A percentile compares a stretch with the other conserved stretches of the same genome.
These are phyloP conservation scores for Colletotrichum incanum DNA, from an alignment of 2,329 filamentous ascomycete species.

Conservation along the genomic window DNA sequence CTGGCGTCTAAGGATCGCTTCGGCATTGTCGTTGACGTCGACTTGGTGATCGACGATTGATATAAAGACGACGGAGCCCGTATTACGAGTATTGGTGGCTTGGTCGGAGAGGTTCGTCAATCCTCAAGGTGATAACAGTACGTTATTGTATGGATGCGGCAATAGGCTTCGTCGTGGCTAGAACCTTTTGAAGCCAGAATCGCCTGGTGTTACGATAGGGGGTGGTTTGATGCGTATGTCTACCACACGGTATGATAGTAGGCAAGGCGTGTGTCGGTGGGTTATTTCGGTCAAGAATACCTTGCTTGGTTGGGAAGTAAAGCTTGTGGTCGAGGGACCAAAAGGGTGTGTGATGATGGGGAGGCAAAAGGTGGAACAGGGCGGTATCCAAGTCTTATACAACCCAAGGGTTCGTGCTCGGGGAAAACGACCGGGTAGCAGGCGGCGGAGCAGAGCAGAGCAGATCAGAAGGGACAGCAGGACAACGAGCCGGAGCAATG, in stretches of 20 bases:
- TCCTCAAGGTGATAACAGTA: not conserved
- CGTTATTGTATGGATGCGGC: slow-evolving; percentile 15
- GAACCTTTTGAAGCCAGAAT: slow-evolving; percentile 34
- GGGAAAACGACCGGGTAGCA: slow-evolving; percentile 15
- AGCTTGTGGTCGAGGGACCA: slow-evolving; percentile 17
- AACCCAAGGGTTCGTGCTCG: slow-evolving; percentile 35
- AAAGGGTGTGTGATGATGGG: not conserved
- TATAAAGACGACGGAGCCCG: slow-evolving; percentile 14
- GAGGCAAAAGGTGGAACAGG: slow-evolving; percentile 20
- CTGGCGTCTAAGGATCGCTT: slow-evolving; percentile 55
- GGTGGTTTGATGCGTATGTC: not conserved
- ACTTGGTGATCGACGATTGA: slow-evolving; percentile 27
- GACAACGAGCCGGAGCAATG: slow-evolving; percentile 10
- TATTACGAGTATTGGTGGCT: not conserved
- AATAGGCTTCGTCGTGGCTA: slow-evolving; percentile 34
- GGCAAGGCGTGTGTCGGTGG: not conserved
- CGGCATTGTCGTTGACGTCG: slow-evolving; percentile 52
- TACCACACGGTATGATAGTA: not conserved
- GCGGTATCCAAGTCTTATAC: slow-evolving; percentile 40
- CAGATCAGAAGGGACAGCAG: not conserved
- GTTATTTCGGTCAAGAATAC: not conserved
- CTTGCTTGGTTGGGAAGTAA: not conserved
- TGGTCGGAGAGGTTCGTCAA: slow-evolving; percentile 1
- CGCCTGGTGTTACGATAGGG: slow-evolving; percentile 10
- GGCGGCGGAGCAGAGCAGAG: slow-evolving; percentile 7